Base-by-base conservation (phyloP, 2,329 filamentous ascomycete genomes). In the Aquanectria penicillioides region DNA sequence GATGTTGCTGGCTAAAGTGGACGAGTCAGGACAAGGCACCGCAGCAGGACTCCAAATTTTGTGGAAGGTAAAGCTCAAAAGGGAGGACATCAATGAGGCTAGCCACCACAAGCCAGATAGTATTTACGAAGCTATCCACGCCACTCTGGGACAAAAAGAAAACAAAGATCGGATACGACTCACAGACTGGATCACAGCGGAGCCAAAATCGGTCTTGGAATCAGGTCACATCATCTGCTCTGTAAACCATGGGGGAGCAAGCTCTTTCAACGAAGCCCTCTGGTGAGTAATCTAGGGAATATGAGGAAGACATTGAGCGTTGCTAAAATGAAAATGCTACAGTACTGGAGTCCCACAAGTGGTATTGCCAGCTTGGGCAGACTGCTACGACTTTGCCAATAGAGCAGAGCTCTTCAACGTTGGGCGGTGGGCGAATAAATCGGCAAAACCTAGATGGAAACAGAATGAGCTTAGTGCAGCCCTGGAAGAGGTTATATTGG, bases 351-450 rank as follows among this genome's bases (percentile, higher is more conserved):
- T 61, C 2, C 59, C 59, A 11, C 59, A 61, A 6, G 25, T 61
- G 6, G 26, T 59, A 23, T 28, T 59, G 11, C 55, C 59, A 3
- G 44, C 22, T 11, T 61, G 59, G 59, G 43, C 49, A 7, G 59
- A 61, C 18, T 50, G 43, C 26, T 61, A 54, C 11, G 59, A 61
- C 31, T 61, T 54, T 40, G 55, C 55, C 3, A 59, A 44, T 37
- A 33, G 49, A 22, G 44, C 44, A 1, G 59, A 61, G 26, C 13
- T 61, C 3, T 38, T 59, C 5, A 49, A 43, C 2, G 47, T 61
- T 25, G 55, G 59, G 7, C 37, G 43, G n/a, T 61, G 59, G 59
- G 55, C 20, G 6, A 61, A 52, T 5, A 40, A 46, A 26, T 28
- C 17, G 3, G 49, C 25, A 1, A 44, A 36, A 5, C 59, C 55